Percentiles rank a stretch among this genome's conserved stretches.
phyloP scores from a whole-genome alignment of 495 filamentous ascomycete species.

The Baudoinia panamericana region DNA sequence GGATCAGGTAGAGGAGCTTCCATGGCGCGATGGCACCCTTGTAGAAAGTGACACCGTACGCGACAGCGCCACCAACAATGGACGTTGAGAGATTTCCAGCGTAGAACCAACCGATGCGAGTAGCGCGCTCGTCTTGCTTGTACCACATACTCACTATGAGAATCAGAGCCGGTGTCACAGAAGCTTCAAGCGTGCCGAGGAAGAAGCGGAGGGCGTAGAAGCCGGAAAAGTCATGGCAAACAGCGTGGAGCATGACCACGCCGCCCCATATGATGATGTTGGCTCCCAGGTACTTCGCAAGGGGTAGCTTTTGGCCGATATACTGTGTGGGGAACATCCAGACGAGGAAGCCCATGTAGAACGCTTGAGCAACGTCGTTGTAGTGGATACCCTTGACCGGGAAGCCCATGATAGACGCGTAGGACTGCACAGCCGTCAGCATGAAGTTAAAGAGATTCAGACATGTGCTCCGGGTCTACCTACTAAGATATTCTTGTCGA shows the following conservation, averaged over 20 bases:
- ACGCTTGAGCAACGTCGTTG: slow-evolving; percentile 17
- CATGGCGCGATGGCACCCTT: slow-evolving; percentile 10
- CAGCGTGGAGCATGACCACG: slow-evolving; percentile 14
- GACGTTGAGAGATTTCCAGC: slow-evolving; percentile 12
- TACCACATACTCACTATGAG: slow-evolving; percentile 21
- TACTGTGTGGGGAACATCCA: slow-evolving; percentile 16
- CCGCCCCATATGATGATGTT: slow-evolving; percentile 22
- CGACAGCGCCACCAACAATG: slow-evolving; percentile 13
- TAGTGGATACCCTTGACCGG: slow-evolving; percentile 10
- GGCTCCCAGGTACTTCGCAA: slow-evolving; percentile 16
- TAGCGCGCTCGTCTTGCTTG: slow-evolving; percentile 16
- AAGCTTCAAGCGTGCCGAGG: slow-evolving; percentile 18
- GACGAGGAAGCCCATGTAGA: slow-evolving; percentile 17
- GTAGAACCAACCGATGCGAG: slow-evolving; percentile 15
- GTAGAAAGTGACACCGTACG: slow-evolving; percentile 17
- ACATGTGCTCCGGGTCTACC: too few relatives aligned
- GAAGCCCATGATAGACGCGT: slow-evolving; percentile 21
- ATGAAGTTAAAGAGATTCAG: too few relatives aligned
- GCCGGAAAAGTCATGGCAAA: slow-evolving; percentile 16
- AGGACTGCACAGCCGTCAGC: too few relatives aligned
- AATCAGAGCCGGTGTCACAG: slow-evolving; percentile 17
- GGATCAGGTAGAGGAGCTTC: slow-evolving; percentile 15
- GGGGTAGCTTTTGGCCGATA: slow-evolving; percentile 15
- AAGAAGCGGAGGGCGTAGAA: slow-evolving; percentile 15
- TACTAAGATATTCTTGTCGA: slow-evolving; percentile 25